Percentiles rank a stretch among this genome's conserved stretches.
Conservation (phyloP, 192 early-diverging fungal species). For the Mortierella claussenii region DNA sequence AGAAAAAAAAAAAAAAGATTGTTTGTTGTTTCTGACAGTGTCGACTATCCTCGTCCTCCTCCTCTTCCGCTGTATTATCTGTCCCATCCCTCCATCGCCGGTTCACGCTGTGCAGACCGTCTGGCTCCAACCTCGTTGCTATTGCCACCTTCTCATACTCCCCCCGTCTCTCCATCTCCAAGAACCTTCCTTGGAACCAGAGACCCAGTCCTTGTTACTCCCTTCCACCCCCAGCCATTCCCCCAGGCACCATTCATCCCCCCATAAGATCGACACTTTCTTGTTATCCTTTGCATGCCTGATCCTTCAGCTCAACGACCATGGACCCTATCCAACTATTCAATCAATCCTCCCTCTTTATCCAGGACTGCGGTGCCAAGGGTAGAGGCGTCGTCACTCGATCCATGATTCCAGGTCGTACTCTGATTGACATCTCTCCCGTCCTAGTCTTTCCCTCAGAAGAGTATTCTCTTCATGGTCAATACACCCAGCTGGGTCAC, state of each 20-base stretch:
- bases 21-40: no score
- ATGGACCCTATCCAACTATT: conserved; percentile 44
- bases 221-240: not conserved
- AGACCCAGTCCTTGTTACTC: no score
- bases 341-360: conserved; percentile 47
- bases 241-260: not conserved
- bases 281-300: not conserved
- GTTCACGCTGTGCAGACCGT: no score
- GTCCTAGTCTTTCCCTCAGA: conserved; percentile 61
- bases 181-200: no score
- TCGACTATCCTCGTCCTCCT: no score
- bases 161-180: no score
- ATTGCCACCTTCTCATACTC: no score
- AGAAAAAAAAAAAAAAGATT: no score
- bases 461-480: conserved; percentile 68
- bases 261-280: conserved; percentile 15
- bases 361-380: conserved; percentile 61
- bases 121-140: no score
- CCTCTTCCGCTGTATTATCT: no score
- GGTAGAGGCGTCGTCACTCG: conserved; percentile 70
- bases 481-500: conserved; percentile 68
- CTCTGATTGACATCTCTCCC: conserved; percentile 69
- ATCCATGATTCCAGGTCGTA: conserved; percentile 40
- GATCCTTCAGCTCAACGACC: not conserved
- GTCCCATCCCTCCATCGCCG: no score